Percentiles rank a stretch among this genome's conserved stretches.
Evolutionary conservation across 225 moss, liverwort and hornwort genomes (phyloP).

Genomic region (Marchantia polymorpha): DNA sequence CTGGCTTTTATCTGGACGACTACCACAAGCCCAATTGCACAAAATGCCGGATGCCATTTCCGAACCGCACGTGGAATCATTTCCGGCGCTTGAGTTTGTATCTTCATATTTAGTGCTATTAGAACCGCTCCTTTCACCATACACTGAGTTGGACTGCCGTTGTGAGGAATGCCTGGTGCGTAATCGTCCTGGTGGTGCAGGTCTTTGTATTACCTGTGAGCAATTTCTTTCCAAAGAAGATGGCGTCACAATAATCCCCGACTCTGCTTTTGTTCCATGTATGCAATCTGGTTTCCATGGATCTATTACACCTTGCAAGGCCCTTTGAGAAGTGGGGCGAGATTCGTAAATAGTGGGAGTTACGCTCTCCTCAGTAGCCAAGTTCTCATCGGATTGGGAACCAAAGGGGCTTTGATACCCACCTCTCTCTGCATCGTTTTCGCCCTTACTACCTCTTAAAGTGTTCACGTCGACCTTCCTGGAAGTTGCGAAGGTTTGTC

Average conservation of each 20-base stretch:
- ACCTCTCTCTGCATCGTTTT: constrained; percentile 15
- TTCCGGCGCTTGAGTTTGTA: constrained; percentile 18
- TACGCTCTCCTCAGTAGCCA: constrained; percentile 21
- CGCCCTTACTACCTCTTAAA: constrained; percentile 4
- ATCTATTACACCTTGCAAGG: constrained; percentile 1
- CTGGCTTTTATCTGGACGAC: constrained; percentile 18
- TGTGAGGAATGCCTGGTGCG: constrained; percentile 1
- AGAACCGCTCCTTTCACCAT: neutral
- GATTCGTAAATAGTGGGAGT: neutral
- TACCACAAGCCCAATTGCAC: constrained; percentile 11
- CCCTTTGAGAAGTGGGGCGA: neutral
- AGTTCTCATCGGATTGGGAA: constrained; percentile 27
- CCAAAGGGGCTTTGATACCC: constrained; percentile 12
- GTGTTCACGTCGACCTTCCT: constrained; percentile 7
- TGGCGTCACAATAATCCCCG: neutral
- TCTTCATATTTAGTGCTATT: constrained; percentile 11
- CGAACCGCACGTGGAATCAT: constrained; percentile 21
- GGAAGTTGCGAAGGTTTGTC: neutral
- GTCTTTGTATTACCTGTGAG: neutral
- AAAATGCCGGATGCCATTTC: constrained; percentile 15
- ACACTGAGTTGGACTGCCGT: constrained; percentile 1
- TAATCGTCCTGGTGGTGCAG: neutral
- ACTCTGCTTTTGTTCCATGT: constrained; percentile 10
- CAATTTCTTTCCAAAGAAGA: neutral
- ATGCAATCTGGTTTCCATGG: constrained; percentile 12